Conservation (phyloP, 768 basidiomycete species). For the Butyriboletus loyo region DNA sequence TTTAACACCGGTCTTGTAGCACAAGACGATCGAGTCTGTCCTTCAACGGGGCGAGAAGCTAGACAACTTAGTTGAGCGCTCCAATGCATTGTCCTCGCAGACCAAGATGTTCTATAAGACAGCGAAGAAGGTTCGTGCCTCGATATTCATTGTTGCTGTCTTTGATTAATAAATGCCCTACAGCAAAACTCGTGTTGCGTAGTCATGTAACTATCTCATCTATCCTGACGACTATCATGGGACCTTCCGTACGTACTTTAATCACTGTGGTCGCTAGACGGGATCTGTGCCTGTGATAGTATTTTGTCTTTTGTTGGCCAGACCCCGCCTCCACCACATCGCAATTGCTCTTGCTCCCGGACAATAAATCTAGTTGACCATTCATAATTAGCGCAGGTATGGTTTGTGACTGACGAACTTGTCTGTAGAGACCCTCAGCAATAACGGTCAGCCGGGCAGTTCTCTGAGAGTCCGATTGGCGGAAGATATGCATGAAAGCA, state of each 20-base stretch:
- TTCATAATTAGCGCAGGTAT: neutral
- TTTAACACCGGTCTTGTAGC: conserved; percentile 45
- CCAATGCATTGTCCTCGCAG: conserved; percentile 81
- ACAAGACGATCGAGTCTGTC: conserved; percentile 98
- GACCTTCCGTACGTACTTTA: conserved; percentile 22
- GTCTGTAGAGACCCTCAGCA: neutral
- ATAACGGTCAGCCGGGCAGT: neutral
- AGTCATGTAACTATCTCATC: conserved; percentile 56
- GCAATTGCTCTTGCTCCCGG: neutral
- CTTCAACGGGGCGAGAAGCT: conserved; percentile 95
- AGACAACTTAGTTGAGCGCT: conserved; percentile 92
- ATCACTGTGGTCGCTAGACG: conserved; percentile 7
- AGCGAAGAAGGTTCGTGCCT: conserved; percentile 83
- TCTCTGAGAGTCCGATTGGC: neutral
- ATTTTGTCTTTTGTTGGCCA: conserved; percentile 2
- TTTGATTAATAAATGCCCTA: conserved; percentile 7
- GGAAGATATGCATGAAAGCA: neutral
- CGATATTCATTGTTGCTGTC: neutral
- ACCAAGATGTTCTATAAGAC: conserved; percentile 99
- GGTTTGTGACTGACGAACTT: neutral
- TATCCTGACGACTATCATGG: conserved; percentile 11
- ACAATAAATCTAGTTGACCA: conserved; percentile 1
- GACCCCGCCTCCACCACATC: neutral
- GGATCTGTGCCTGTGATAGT: conserved; percentile 5
- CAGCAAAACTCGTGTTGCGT: conserved; percentile 97